Evolutionary conservation across 768 basidiomycete species (phyloP).

Genomic region (Coprinopsis sp.): DNA sequence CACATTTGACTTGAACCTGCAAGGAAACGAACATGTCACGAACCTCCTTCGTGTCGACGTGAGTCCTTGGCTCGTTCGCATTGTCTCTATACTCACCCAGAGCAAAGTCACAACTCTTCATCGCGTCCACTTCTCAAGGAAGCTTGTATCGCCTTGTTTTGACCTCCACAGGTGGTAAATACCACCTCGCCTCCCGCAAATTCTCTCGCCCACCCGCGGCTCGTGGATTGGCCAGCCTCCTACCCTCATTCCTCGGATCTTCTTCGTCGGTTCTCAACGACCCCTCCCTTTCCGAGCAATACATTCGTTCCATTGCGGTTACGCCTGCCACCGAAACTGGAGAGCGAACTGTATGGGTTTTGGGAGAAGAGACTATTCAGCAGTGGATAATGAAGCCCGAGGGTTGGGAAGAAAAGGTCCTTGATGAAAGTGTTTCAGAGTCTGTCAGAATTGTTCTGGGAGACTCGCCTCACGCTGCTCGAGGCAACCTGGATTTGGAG

Average conservation of each 20-base stretch:
- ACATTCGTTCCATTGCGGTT: constrained; percentile 60
- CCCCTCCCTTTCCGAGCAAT: constrained; percentile 44
- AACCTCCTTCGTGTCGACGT: constrained; percentile 65
- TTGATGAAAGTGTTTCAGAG: constrained; percentile 52
- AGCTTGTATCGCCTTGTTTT: constrained; percentile 60
- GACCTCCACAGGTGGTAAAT: constrained; percentile 64
- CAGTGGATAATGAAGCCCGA: constrained; percentile 65
- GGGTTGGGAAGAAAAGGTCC: constrained; percentile 63
- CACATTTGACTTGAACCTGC: constrained; percentile 44
- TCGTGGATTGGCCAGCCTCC: constrained; percentile 35
- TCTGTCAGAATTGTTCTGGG: constrained; percentile 46
- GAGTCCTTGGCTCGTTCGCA: constrained; percentile 21
- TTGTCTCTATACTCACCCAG: constrained; percentile 3
- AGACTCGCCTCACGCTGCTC: constrained; percentile 34
- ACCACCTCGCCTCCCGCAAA: constrained; percentile 51
- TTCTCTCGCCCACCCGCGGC: constrained; percentile 56
- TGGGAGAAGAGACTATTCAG: constrained; percentile 65
- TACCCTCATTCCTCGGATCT: constrained; percentile 38
- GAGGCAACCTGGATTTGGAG: constrained; percentile 59
- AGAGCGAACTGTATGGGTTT: constrained; percentile 59
- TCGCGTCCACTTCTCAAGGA: constrained; percentile 66
- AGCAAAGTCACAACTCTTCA: constrained; percentile 55
- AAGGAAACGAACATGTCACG: constrained; percentile 55
- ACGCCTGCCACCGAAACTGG: constrained; percentile 37
- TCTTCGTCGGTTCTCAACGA: constrained; percentile 36